Base-by-base conservation (phyloP, 805 yeast genomes). In the Kazachstania martiniae region DNA sequence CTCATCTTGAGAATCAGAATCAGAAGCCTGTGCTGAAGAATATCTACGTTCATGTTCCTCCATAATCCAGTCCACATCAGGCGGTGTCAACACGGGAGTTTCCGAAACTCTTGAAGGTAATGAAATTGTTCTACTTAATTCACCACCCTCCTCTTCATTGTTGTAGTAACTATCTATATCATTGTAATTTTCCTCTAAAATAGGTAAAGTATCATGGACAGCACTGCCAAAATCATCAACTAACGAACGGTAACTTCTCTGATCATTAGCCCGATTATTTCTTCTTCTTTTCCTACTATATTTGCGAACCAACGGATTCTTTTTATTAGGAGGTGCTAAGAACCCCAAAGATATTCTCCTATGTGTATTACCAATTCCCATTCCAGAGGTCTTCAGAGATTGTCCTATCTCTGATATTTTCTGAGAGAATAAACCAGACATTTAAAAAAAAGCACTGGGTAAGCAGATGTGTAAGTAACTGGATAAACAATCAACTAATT, bases 351-450 rank as follows among this genome's bases (percentile, higher is more conserved):
- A 50, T 22, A 61, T 50, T 34, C 61, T 56, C 36, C 66, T 43
- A 29, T 60, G 65, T 4, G 62, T 54, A 39, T 55, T 62, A 5
- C 60, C 64, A 29, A 62, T 58, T 35, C 67, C 67, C 44, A 61
- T 55, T 29, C 67, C 67, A 35, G 56, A 54, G 6, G 66, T 59
- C 35, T 59, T 48, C 22, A 61, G 49, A 12, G 51, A 51, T n/a
- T 64, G 60, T 25, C 60, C 62, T 12, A 59, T 49, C 27, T 56
- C 55, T n/a, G 58, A 46, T n/a, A 56, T 31, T 5, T 54, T 47
- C 37, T 50, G 46, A 6, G 50, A 38, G n/a, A 55, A 31, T 8
- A 51, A 25, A 8, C 43, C 47, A 21, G 53, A 46, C 53, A 53
- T 53, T n/a, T n/a, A n/a, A n/a, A n/a, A n/a, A n/a, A n/a, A n/a